Evolutionary conservation across 2,329 filamentous ascomycete species (phyloP).

Genomic region (Trichophyton simii): DNA sequence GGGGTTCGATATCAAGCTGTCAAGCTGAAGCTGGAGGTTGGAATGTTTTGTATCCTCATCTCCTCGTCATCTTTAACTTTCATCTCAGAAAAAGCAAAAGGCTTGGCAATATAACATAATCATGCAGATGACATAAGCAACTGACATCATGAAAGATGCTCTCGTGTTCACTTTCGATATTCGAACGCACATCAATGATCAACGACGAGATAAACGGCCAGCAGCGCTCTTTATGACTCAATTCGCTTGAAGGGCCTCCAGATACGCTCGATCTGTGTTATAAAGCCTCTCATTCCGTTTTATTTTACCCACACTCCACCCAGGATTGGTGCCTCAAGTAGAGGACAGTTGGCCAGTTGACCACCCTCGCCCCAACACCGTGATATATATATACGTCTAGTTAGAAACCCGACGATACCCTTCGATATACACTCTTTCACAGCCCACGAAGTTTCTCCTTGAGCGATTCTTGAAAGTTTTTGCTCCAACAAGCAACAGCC

Average conservation of each 20-base stretch:
- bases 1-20: background rate
- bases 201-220: background rate
- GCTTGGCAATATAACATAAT: background rate
- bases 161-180: background rate
- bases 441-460: background rate
- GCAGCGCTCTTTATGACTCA: background rate
- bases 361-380: background rate
- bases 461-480: background rate
- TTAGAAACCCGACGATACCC: background rate
- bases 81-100: background rate
- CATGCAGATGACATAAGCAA: background rate
- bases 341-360: conserved; percentile 5
- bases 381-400: background rate
- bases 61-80: background rate
- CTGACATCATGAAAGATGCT: background rate
- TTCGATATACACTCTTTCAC: background rate
- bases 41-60: background rate
- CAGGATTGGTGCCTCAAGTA: background rate
- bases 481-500: background rate
- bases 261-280: background rate
- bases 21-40: background rate
- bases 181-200: background rate
- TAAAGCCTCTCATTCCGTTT: no score
- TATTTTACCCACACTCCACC: background rate
- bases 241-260: background rate